Percentiles rank a stretch among this genome's conserved stretches.
phyloP scores from a whole-genome alignment of 1,284 basidiomycete species.

The Baeospora myosura region DNA sequence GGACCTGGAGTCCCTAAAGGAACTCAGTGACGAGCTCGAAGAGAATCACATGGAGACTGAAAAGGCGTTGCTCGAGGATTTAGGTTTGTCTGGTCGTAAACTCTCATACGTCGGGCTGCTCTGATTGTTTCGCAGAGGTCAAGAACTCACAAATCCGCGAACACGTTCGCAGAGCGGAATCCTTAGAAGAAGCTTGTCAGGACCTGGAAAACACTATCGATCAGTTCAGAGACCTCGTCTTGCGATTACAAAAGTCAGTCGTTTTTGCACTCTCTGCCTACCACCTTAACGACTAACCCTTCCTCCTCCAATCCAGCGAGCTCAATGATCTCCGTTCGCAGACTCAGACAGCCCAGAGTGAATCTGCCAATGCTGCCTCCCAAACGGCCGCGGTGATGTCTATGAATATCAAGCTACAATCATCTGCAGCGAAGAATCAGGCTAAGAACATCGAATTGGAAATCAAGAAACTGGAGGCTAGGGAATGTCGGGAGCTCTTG shows the following conservation, averaged over 20 bases:
- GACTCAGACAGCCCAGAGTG: constrained; percentile 76
- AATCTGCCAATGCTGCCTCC: constrained; percentile 68
- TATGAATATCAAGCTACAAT: constrained; percentile 87
- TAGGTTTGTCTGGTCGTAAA: constrained; percentile 46
- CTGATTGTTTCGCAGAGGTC: constrained; percentile 40
- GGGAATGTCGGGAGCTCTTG: constrained; percentile 73
- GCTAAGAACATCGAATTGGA: constrained; percentile 85
- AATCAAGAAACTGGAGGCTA: constrained; percentile 75
- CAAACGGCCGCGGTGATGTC: constrained; percentile 84
- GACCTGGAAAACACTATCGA: constrained; percentile 84
- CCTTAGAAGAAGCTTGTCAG: constrained; percentile 70
- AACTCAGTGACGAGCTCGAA: constrained; percentile 95
- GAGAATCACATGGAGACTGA: constrained; percentile 95
- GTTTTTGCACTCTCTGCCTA: not conserved
- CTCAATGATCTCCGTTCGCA: constrained; percentile 75
- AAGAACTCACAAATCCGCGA: constrained; percentile 69
- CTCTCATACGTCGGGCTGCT: constrained; percentile 2
- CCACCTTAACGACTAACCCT: not conserved
- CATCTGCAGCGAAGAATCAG: constrained; percentile 82
- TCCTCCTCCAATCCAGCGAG: constrained; percentile 45
- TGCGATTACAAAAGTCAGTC: constrained; percentile 73
- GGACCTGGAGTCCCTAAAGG: constrained; percentile 91
- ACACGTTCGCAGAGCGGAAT: constrained; percentile 53
- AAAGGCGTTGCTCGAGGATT: constrained; percentile 84
- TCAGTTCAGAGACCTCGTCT: constrained; percentile 87